Conservation (phyloP, 176 grass and related monocot genomes). For the Tuctoria greenei region DNA sequence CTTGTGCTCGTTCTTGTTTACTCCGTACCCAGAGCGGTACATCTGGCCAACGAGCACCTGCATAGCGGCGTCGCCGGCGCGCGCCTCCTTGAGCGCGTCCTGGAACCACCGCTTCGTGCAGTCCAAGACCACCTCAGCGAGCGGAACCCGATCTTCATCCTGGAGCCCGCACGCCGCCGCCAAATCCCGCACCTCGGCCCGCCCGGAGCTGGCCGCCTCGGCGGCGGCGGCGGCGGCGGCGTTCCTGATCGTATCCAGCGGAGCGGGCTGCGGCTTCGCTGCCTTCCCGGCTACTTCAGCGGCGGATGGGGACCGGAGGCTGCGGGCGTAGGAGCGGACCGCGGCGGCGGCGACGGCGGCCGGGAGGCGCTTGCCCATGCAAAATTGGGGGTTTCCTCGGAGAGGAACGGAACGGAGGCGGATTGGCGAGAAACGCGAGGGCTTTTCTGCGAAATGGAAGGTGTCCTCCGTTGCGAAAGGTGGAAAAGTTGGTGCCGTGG, state of each 20-base stretch:
- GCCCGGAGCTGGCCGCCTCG: constrained; percentile 36
- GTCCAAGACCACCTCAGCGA: constrained; percentile 70
- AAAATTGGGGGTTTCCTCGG: constrained; percentile 32
- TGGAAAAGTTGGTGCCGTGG: constrained; percentile 41
- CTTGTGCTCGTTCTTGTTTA: constrained; percentile 77
- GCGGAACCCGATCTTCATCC: constrained; percentile 54
- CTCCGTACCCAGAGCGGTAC: constrained; percentile 89
- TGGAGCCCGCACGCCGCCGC: constrained; percentile 43
- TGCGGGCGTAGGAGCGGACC: constrained; percentile 39
- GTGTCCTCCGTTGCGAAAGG: constrained; percentile 31
- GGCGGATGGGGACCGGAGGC: background rate
- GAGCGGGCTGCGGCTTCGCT: background rate
- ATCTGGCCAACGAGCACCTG: constrained; percentile 97
- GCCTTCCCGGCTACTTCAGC: constrained; percentile 26
- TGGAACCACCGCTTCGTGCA: constrained; percentile 90
- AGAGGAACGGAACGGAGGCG: background rate
- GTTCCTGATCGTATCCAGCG: constrained; percentile 59
- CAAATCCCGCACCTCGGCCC: constrained; percentile 35
- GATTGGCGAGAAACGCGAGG: constrained; percentile 19
- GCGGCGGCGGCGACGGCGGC: constrained; percentile 43
- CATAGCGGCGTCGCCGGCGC: constrained; percentile 73
- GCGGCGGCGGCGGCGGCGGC: constrained; percentile 20
- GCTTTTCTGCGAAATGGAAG: constrained; percentile 33
- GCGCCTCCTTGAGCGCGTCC: constrained; percentile 89
- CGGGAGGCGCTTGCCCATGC: constrained; percentile 57